phyloP scores from a whole-genome alignment of 2,329 filamentous ascomycete species.

The Penicillium sp. region DNA sequence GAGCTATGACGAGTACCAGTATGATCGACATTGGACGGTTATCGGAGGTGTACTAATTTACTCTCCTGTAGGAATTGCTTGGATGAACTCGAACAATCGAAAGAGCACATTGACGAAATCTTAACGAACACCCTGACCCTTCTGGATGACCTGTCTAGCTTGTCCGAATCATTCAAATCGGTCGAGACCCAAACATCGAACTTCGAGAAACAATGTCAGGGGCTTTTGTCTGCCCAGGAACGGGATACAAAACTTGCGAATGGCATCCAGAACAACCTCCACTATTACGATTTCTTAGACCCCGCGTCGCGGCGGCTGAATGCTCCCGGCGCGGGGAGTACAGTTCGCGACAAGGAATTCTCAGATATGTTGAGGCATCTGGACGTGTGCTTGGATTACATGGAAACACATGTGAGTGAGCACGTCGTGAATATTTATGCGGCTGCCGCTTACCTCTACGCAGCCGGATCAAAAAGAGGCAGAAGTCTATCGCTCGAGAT shows the following conservation, averaged over 20 bases:
- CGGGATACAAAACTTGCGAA: constrained; percentile 76
- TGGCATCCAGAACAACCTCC: constrained; percentile 82
- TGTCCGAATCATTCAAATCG: constrained; percentile 81
- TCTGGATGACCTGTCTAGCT: constrained; percentile 70
- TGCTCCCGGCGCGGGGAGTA: constrained; percentile 80
- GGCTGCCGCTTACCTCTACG: constrained; percentile 12
- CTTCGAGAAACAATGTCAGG: constrained; percentile 90
- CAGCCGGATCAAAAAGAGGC: constrained; percentile 83
- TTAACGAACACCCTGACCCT: constrained; percentile 74
- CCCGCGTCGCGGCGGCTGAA: constrained; percentile 87
- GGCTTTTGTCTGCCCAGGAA: constrained; percentile 77
- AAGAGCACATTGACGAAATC: constrained; percentile 77
- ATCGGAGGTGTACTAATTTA: constrained; percentile 10
- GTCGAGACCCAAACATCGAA: constrained; percentile 90
- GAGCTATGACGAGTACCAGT: constrained; percentile 83
- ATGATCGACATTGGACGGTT: constrained; percentile 25
- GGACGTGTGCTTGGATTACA: constrained; percentile 89
- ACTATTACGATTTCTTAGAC: constrained; percentile 92
- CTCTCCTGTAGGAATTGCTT: constrained; percentile 63
- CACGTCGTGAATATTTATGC: not conserved
- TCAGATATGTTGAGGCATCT: constrained; percentile 83
- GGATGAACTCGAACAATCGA: constrained; percentile 76
- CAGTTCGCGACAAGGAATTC: constrained; percentile 82
- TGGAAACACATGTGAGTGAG: constrained; percentile 73
- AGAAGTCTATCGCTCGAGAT: constrained; percentile 81